Base-by-base conservation (phyloP, 1,284 basidiomycete genomes). In the Xerocomus cyaneibrunnescens region DNA sequence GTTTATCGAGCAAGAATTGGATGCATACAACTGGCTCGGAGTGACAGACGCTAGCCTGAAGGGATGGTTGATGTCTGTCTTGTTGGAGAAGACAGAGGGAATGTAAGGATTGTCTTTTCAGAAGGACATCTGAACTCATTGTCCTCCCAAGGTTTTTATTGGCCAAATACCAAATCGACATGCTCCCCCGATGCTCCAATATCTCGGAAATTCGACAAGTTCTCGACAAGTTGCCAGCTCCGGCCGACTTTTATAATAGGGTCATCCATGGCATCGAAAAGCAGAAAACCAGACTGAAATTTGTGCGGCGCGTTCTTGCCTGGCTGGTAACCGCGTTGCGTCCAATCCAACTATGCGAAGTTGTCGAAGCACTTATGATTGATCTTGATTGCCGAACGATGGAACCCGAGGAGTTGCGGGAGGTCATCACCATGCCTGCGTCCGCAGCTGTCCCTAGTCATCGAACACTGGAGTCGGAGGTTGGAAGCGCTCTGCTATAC, bases 321-420 rank as follows among this genome's bases (percentile, higher is more conserved):
- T 59, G 60, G 58, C 43, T 60, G 0, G 27, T 60, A 6, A 39
- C 39, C 13, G 42, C 48, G 0, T 32, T 59, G 23, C 0, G 1
- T 4, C 58, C 57, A 0, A 8, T 60, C 7, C 8, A n/a, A 1
- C n/a, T 62, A 16, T 41, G n/a, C 27, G 44, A 60, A 7, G 28
- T 62, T 4, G 30, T 52, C 3, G 60, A 62, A 8, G 25, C 9
- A 9, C 43, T 59, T 2, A 44, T 48, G 0, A 35, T 57, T 9
- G 53, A 59, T 6, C 21, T 32, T 12, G 7, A 3, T 0, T 25
- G 0, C 2, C 44, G 19, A 35, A 19, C 17, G 0, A 0, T 62
- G 5, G 28, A 53, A 10, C 25, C 1, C 16, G 32, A 42, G 2
- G 16, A 34, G 16, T 34, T 34, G 14, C 32, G 32, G 14, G 32